Evolutionary conservation across 2,329 filamentous ascomycete genomes (phyloP), one percentile per base, ranked within the genome.

Genomic region (Fusarium lyarnte): DNA sequence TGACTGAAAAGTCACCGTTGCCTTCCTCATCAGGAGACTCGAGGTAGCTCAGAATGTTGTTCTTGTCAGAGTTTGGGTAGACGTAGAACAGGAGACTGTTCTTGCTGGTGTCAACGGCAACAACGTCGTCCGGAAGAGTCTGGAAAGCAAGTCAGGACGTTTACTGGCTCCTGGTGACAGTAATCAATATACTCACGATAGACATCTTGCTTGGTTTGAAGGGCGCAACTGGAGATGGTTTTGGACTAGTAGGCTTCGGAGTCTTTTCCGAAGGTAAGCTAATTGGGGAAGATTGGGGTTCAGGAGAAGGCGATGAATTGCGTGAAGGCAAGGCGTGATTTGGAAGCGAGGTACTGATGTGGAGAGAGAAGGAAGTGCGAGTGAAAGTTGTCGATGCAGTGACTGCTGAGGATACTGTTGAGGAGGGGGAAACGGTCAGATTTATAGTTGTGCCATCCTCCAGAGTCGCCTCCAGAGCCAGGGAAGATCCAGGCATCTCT

Each of bases 211-310:
- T 16, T 16, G 21, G 8, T 14, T n/a, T 14, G 8, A 5, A 8
- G 7, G 4, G 8, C 0, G 1, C 0, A 14, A n/a, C 4, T 5
- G 38, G 21, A n/a, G 3, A 6, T 9, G 38, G 1, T 2, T 3
- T 4, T 14, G 21, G 14, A 12, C 21, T 39, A 2, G 12, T 14
- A 3, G 8, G 8, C 13, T 41, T 41, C 13, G 21, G 8, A 14
- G 1, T 1, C 8, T 6, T 9, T 4, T 39, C 38, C 13, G 6
- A 41, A 41, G 38, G 3, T 8, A 2, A 39, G 2, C 21, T 41
- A 8, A 41, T 14, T 41, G 38, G 21, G 1, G 12, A n/a, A n/a
- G 7, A 0, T 0, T n/a, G 12, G 2, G 8, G 0, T 6, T 23
- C 5, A 2, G 8, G 39, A 23, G 13, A 0, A 41, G 8, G 21